These are phyloP conservation scores for Pisolithus marmoratus DNA, from an alignment of 768 basidiomycete species.

Conservation along the genomic window DNA sequence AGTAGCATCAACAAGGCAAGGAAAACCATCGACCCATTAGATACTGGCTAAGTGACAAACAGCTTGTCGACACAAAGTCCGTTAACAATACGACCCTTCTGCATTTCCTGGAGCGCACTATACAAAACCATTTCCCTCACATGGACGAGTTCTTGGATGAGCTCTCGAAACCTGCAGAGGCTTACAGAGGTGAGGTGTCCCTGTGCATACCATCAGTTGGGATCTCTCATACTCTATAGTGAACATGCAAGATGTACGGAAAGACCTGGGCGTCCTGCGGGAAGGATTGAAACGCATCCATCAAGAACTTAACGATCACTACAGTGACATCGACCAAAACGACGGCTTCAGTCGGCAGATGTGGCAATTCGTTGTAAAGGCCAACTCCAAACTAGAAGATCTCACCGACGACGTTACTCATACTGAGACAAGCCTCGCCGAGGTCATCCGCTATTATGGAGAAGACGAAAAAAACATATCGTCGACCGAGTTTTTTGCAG, in stretches of 20 bases:
- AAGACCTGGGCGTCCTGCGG: slow-evolving; percentile 64
- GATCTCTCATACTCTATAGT: slow-evolving; percentile 40
- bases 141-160: slow-evolving; percentile 90
- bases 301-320: slow-evolving; percentile 75
- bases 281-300: slow-evolving; percentile 76
- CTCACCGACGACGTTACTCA: slow-evolving; percentile 82
- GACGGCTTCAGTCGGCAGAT: slow-evolving; percentile 88
- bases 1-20: slow-evolving; percentile 94
- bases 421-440: slow-evolving; percentile 77
- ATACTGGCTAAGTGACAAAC: slow-evolving; percentile 4
- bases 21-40: background rate
- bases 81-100: slow-evolving; percentile 89
- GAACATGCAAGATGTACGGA: slow-evolving; percentile 81
- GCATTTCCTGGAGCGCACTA: slow-evolving; percentile 88
- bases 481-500: slow-evolving; percentile 90
- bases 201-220: background rate
- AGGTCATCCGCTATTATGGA: slow-evolving; percentile 87
- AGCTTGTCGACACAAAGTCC: slow-evolving; percentile 98
- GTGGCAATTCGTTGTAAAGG: slow-evolving; percentile 83
- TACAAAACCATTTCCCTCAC: slow-evolving; percentile 79
- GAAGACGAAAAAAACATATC: slow-evolving; percentile 86
- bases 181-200: slow-evolving; percentile 71
- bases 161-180: slow-evolving; percentile 82
- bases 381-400: slow-evolving; percentile 71
- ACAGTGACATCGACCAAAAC: slow-evolving; percentile 59